Base-by-base conservation (phyloP, 768 basidiomycete genomes). In the Baorangia bicolor region DNA sequence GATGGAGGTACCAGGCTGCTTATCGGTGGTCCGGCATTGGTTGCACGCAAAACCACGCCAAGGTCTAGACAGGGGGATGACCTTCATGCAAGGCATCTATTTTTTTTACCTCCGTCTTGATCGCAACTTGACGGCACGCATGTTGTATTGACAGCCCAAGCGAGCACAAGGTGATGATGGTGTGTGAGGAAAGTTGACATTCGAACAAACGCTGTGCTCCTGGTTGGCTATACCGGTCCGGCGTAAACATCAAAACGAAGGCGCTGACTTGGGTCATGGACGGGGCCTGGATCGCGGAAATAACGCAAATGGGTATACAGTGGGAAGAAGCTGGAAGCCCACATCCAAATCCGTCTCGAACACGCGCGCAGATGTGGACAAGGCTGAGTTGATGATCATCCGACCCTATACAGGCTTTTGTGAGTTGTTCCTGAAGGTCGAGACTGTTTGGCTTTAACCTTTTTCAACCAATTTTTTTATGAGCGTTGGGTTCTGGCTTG, bases 371-470 rank as follows among this genome's bases (percentile, higher is more conserved):
- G 21, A 16, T n/a, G 12, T n/a, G n/a, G n/a, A n/a, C n/a, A n/a
- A n/a, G n/a, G n/a, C n/a, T n/a, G n/a, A 12, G 11, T 8, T 42
- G 42, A 42, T 25, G 37, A 30, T 53, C 16, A 13, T 12, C n/a
- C 28, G 20, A 7, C n/a, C 28, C 12, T 16, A 48, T 37, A 34
- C 21, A 13, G 21, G n/a, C n/a, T 14, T 44, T 11, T n/a, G 18
- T 18, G 43, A 10, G 18, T n/a, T 28, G 47, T 49, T 12, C 34
- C 35, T 37, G 11, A n/a, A 16, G 16, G 47, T 28, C 47, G n/a
- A 54, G 31, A 55, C 33, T 34, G 16, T 25, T 51, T 54, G 53
- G 48, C 38, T 39, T 50, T 51, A 50, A 5, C 38, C 30, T 30
- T 30, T 12, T 25, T 33, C 39, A 23, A 23, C 21, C 21, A 40